Evolutionary conservation across 192 early-diverging fungal species (phyloP).

Genomic region (Gonapodya prolifera): DNA sequence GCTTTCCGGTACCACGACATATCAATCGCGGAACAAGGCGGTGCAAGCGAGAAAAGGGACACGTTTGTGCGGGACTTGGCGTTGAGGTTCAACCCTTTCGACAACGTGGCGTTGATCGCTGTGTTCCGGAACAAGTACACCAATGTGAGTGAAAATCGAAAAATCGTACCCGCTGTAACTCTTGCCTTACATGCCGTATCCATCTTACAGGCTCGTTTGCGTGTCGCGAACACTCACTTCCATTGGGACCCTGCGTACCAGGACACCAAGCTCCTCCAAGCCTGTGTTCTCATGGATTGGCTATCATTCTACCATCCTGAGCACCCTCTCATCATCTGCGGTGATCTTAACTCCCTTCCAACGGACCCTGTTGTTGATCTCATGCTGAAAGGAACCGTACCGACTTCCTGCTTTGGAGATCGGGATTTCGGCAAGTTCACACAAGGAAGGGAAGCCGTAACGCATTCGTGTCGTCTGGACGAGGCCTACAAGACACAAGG

Average conservation of each 20-base stretch:
- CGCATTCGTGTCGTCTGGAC: conserved; percentile 8
- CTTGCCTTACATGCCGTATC: too few species aligned
- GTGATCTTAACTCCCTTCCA: conserved; percentile 23
- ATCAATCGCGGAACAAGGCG: conserved; percentile 7
- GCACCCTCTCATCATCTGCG: conserved; percentile 26
- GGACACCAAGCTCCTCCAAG: conserved; percentile 32
- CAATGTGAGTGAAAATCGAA: too few species aligned
- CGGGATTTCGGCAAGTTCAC: background rate
- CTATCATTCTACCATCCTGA: conserved; percentile 16
- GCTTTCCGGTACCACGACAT: conserved; percentile 27
- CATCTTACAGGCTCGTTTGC: conserved; percentile 12
- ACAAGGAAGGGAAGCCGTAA: conserved; percentile 1
- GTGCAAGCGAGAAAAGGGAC: too few species aligned
- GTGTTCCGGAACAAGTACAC: conserved; percentile 17
- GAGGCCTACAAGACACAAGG: conserved; percentile 8
- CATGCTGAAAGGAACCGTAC: conserved; percentile 25
- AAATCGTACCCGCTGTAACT: too few species aligned
- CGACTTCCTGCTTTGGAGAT: background rate
- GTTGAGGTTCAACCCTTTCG: conserved; percentile 4
- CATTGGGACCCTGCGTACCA: conserved; percentile 30
- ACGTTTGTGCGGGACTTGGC: conserved; percentile 4
- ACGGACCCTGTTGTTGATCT: conserved; percentile 31
- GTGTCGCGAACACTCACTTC: conserved; percentile 35
- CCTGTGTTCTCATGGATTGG: conserved; percentile 30
- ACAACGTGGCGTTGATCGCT: conserved; percentile 23